phyloP scores from a whole-genome alignment of 2,329 filamentous ascomycete species.

The Calonectria fujianensis region DNA sequence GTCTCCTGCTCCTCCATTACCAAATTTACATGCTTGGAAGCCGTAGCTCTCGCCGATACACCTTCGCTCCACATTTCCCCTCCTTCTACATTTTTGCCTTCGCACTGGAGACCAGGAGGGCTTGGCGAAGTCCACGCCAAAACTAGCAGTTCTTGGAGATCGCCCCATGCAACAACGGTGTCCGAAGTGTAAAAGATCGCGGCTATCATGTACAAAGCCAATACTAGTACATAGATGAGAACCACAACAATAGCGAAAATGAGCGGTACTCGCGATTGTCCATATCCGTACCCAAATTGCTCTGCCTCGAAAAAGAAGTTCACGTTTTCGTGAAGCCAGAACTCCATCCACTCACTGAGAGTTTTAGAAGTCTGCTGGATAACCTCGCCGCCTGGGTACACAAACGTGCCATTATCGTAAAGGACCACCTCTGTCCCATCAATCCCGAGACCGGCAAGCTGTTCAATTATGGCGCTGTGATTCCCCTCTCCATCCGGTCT shows the following conservation, averaged over 20 bases:
- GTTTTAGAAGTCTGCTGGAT: not conserved
- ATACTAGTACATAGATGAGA: not conserved
- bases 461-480: not conserved
- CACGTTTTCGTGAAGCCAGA: not conserved
- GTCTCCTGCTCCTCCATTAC: not conserved
- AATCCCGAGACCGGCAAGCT: not conserved
- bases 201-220: not conserved
- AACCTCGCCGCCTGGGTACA: not conserved
- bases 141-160: slow-evolving; percentile 16
- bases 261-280: not conserved
- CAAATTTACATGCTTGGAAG: not conserved
- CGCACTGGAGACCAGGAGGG: not conserved
- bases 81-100: slow-evolving; percentile 6
- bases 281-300: slow-evolving; percentile 23
- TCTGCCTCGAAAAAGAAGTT: slow-evolving; percentile 4
- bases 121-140: slow-evolving; percentile 12
- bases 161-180: not conserved
- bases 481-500: not conserved
- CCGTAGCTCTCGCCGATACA: not conserved
- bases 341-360: not conserved
- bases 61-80: slow-evolving; percentile 3
- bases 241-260: slow-evolving; percentile 14
- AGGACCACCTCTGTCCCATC: not conserved
- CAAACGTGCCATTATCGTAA: not conserved
- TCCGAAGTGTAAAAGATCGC: not conserved